These are phyloP conservation scores for Lycium ferocissimum DNA, from an alignment of 257 asterid genomes.

Conservation along the genomic window DNA sequence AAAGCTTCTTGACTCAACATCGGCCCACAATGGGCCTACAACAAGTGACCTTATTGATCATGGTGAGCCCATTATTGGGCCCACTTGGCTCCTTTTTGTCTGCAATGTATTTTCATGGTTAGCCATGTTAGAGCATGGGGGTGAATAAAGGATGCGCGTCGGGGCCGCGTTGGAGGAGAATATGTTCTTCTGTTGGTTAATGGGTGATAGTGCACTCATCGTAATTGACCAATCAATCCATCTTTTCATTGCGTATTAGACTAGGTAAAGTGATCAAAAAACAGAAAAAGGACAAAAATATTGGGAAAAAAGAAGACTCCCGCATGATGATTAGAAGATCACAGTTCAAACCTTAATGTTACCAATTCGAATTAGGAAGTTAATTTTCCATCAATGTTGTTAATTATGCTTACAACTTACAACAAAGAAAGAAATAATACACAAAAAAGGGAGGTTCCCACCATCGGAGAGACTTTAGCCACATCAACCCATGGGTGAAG, in stretches of 20 bases:
- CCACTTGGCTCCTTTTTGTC: not conserved
- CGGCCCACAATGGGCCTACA: conserved; percentile 20
- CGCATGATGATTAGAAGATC: not conserved
- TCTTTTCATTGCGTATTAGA: not conserved
- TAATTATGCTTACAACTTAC: not conserved
- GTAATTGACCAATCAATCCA: conserved; percentile 22
- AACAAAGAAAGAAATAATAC: no score
- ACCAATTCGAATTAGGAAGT: no score
- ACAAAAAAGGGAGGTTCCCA: no score
- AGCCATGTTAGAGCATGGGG: no score
- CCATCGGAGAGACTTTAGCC: no score
- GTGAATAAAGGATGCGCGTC: not conserved
- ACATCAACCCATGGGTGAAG: no score
- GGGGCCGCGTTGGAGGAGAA: conserved; percentile 1
- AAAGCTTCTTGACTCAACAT: not conserved
- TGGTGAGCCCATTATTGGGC: conserved; percentile 12
- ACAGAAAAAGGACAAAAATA: not conserved
- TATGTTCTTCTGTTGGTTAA: conserved; percentile 30
- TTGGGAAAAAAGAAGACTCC: not conserved
- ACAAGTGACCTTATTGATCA: not conserved
- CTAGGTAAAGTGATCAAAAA: not conserved
- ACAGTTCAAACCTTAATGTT: no score
- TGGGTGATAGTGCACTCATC: conserved; percentile 24
- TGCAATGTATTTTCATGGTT: conserved; percentile 14
- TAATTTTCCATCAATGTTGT: not conserved